Evolutionary conservation across 2,329 filamentous ascomycete genomes (phyloP), one percentile per base, ranked within the genome.

Genomic region (Pezicula rhizophila): DNA sequence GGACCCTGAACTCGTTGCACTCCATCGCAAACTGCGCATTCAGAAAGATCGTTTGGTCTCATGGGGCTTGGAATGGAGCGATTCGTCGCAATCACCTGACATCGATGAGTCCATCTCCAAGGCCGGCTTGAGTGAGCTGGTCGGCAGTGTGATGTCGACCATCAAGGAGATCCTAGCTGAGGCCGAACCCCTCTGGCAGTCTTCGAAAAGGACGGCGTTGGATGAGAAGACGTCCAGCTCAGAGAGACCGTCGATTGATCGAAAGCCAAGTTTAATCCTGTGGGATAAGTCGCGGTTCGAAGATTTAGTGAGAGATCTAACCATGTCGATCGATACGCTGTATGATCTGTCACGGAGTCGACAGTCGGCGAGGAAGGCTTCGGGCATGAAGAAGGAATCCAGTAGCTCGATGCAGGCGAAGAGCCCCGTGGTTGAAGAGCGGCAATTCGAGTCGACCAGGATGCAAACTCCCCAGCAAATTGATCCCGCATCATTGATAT

Each of bases 61-160:
- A 52, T 92, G 87, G 87, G 87, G 87, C 0, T 71, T 89, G 46
- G 85, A 89, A 65, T 92, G 87, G 87, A 87, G 82, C 48, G 86
- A 90, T 64, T 81, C 84, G 39, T 69, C 70, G 14, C 77, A 84
- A 60, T 75, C 82, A 51, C 78, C 80, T 59, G 81, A 87, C 65
- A 90, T 91, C 53, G 81, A 85, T 60, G 80, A 83, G 60, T 80
- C 79, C 12, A 71, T 85, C 8, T 87, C 85, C 59, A 83, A 85
- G 63, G 84, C 84, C 46, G 87, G 87, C 18, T 70, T 91, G 48
- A 87, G 84, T 51, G 86, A 90, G 64, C 79, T 88, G 1, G 87
- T 91, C 46, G 81, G 82, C 50, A 89, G 85, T 64, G 86, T 91
- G 59, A 82, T 92, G 76, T 80, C 79, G 14, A 90, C 85, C 44